Evolutionary conservation across 176 grass and related monocot genomes (phyloP).

Genomic region (Thinopyrum elongatum): DNA sequence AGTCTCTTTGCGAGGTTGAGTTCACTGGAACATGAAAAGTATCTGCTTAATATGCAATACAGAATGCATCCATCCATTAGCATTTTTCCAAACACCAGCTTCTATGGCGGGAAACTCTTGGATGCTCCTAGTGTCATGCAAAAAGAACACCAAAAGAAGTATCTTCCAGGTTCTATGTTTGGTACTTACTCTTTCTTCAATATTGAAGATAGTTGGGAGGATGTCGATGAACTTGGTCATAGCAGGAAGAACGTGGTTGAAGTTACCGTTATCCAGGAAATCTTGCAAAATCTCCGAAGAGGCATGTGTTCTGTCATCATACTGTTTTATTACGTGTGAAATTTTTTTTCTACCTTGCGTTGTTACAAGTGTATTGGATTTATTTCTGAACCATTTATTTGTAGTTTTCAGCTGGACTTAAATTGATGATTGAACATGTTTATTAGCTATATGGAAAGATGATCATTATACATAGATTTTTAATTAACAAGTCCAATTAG

Average conservation of each 20-base stretch:
- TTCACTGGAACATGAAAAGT: slow-evolving; percentile 65
- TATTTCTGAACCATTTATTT: background rate
- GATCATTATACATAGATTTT: background rate
- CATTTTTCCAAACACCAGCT: slow-evolving; percentile 66
- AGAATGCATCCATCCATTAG: slow-evolving; percentile 90
- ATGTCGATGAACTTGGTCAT: slow-evolving; percentile 35
- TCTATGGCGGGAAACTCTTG: slow-evolving; percentile 63
- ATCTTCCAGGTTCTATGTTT: slow-evolving; percentile 58
- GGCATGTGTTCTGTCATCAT: slow-evolving; percentile 24
- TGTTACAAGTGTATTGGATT: background rate
- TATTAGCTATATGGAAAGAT: background rate
- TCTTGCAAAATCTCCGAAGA: slow-evolving; percentile 45
- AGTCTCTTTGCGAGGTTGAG: slow-evolving; percentile 77
- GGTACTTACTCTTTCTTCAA: slow-evolving; percentile 76
- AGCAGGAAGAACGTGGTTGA: slow-evolving; percentile 71
- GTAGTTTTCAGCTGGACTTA: background rate
- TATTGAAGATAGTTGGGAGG: slow-evolving; percentile 55
- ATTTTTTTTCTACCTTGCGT: background rate
- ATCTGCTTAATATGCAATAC: slow-evolving; percentile 77
- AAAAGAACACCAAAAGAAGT: slow-evolving; percentile 41
- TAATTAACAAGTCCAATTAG: background rate
- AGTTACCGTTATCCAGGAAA: slow-evolving; percentile 46
- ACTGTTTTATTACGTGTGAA: background rate
- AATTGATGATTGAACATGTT: background rate
- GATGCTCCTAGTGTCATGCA: slow-evolving; percentile 68